These are phyloP conservation scores for Fusarium coffeatum DNA, from an alignment of 2,329 filamentous ascomycete species.

Conservation along the genomic window DNA sequence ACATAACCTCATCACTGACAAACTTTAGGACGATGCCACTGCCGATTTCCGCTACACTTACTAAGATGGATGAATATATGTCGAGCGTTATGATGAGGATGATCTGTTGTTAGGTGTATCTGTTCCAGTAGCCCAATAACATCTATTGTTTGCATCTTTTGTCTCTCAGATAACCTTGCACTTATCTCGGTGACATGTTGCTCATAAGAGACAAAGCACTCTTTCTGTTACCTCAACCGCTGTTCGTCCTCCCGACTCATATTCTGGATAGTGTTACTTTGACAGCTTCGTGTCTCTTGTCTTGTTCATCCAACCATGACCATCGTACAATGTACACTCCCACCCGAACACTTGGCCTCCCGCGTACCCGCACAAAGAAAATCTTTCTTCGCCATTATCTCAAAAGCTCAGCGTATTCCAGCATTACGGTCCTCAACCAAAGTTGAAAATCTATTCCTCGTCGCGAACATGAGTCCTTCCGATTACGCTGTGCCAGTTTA, in stretches of 20 bases:
- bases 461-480: conserved; percentile 31
- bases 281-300: conserved; percentile 34
- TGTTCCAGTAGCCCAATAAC: conserved; percentile 15
- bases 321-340: conserved; percentile 38
- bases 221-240: conserved; percentile 14
- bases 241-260: conserved; percentile 27
- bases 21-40: conserved; percentile 43
- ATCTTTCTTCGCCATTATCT: neutral
- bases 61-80: conserved; percentile 29
- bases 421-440: neutral
- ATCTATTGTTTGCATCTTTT: conserved; percentile 13
- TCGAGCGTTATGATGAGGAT: neutral
- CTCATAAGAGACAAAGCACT: conserved; percentile 7
- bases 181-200: conserved; percentile 28
- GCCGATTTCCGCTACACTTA: conserved; percentile 53
- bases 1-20: conserved; percentile 24
- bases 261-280: conserved; percentile 30
- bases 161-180: conserved; percentile 5
- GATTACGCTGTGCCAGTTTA: conserved; percentile 39
- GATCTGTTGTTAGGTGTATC: conserved; percentile 16
- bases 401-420: conserved; percentile 10
- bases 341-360: conserved; percentile 18
- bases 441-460: neutral
- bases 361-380: conserved; percentile 12
- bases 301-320: conserved; percentile 33